Conservation (phyloP, 2,329 filamentous ascomycete species). For the Penicillium thymicola region DNA sequence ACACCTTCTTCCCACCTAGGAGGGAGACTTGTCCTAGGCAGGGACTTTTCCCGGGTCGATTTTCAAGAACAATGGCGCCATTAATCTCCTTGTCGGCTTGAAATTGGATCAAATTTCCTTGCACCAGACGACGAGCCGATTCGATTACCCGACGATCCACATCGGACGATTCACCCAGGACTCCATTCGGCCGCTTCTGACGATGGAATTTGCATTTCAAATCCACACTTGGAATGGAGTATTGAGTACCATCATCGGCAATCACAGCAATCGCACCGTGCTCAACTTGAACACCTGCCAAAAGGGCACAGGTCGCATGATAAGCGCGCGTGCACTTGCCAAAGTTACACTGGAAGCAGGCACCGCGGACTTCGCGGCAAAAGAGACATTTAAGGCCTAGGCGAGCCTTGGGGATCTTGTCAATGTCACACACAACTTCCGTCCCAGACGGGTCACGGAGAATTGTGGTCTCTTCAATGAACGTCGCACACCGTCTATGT, state of each 20-base stretch:
- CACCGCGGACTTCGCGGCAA: constrained; percentile 90
- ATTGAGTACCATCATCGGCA: constrained; percentile 85
- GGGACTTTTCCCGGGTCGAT: too few relatives aligned
- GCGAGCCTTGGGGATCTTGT: constrained; percentile 79
- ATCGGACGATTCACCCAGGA: constrained; percentile 67
- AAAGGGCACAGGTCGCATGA: constrained; percentile 89
- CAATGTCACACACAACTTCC: constrained; percentile 73
- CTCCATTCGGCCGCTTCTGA: constrained; percentile 75
- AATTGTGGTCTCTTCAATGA: constrained; percentile 89
- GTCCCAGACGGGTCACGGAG: constrained; percentile 63
- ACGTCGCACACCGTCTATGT: constrained; percentile 83
- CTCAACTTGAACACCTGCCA: constrained; percentile 89
- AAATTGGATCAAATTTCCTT: constrained; percentile 78
- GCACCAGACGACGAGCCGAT: constrained; percentile 65
- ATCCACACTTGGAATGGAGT: constrained; percentile 86
- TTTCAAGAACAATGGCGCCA: constrained; percentile 83
- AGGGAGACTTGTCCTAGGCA: too few relatives aligned
- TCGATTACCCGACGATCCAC: constrained; percentile 65
- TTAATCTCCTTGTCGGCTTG: constrained; percentile 86
- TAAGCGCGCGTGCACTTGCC: constrained; percentile 93
- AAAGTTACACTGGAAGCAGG: constrained; percentile 93
- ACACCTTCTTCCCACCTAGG: too few relatives aligned
- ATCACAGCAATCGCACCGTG: constrained; percentile 81
- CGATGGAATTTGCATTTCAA: constrained; percentile 94
- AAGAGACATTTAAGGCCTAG: constrained; percentile 91